A percentile compares a stretch with the other conserved stretches of the same genome.
These are phyloP conservation scores for Thielaviopsis musarum DNA, from an alignment of 2,329 filamentous ascomycete genomes.

Conservation along the genomic window DNA sequence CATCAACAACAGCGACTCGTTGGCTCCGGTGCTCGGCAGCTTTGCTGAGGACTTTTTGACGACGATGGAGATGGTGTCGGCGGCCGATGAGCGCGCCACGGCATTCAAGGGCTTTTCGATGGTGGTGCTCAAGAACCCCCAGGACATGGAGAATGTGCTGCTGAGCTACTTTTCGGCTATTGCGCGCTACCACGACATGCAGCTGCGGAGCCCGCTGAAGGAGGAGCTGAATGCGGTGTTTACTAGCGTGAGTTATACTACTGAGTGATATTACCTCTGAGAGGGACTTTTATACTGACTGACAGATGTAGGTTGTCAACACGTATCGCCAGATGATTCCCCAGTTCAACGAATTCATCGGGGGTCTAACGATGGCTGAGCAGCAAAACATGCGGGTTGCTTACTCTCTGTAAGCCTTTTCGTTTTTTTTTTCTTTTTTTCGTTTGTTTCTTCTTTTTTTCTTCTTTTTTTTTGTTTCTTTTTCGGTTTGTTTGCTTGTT, in stretches of 20 bases:
- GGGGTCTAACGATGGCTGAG: conserved; percentile 31
- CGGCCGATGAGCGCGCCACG: conserved; percentile 85
- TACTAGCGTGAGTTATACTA: conserved; percentile 50
- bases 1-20: conserved; percentile 54
- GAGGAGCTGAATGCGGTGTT: conserved; percentile 56
- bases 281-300: conserved; percentile 7
- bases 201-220: conserved; percentile 41
- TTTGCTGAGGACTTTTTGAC: conserved; percentile 72
- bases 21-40: conserved; percentile 62
- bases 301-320: conserved; percentile 28
- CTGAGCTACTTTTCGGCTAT: conserved; percentile 71
- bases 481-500: neutral
- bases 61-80: conserved; percentile 68
- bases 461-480: conserved; percentile 4
- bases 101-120: conserved; percentile 83
- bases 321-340: conserved; percentile 43
- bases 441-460: neutral
- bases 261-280: too few relatives aligned
- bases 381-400: conserved; percentile 30
- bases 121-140: conserved; percentile 70
- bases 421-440: neutral
- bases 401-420: conserved; percentile 26
- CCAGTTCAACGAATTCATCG: conserved; percentile 38
- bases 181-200: conserved; percentile 55
- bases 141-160: conserved; percentile 78